These are phyloP conservation scores for Circinella minor DNA, from an alignment of 371 early-diverging fungal genomes.

Conservation along the genomic window DNA sequence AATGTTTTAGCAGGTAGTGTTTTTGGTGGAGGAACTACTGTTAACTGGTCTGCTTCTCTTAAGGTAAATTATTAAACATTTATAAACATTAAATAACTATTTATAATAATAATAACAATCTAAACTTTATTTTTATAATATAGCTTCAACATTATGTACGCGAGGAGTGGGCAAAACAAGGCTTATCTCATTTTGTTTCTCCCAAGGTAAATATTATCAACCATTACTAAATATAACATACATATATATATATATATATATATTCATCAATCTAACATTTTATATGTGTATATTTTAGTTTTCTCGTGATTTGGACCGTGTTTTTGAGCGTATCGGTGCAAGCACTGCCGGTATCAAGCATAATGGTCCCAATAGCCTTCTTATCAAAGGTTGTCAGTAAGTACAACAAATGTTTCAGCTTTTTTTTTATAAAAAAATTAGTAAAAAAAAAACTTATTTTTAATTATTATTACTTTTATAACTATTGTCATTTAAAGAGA, in stretches of 20 bases:
- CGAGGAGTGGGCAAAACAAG: conserved; percentile 74
- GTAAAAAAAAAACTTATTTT: neutral
- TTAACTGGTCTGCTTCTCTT: conserved; percentile 73
- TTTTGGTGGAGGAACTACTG: conserved; percentile 59
- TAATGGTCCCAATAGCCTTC: conserved; percentile 62
- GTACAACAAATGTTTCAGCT: neutral
- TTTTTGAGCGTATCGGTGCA: conserved; percentile 62
- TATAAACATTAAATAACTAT: neutral
- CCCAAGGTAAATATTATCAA: conserved; percentile 32
- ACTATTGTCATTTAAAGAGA: conserved; percentile 28
- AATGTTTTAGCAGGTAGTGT: conserved; percentile 63
- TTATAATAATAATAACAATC: neutral
- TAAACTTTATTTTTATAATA: neutral
- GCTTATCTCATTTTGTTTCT: conserved; percentile 62
- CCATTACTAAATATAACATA: too few relatives aligned
- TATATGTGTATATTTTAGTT: conserved; percentile 21
- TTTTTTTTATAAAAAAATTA: too few relatives aligned
- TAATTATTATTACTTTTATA: neutral
- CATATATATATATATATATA: neutral
- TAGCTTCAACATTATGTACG: conserved; percentile 53
- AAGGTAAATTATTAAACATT: conserved; percentile 39
- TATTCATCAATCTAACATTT: neutral
- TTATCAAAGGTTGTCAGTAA: conserved; percentile 67
- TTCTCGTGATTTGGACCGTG: conserved; percentile 52
- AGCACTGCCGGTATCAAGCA: conserved; percentile 58